Evolutionary conservation across 2,329 filamentous ascomycete species (phyloP), one percentile per base, ranked within the genome.

Genomic region (Talaromyces albobiverticillius): DNA sequence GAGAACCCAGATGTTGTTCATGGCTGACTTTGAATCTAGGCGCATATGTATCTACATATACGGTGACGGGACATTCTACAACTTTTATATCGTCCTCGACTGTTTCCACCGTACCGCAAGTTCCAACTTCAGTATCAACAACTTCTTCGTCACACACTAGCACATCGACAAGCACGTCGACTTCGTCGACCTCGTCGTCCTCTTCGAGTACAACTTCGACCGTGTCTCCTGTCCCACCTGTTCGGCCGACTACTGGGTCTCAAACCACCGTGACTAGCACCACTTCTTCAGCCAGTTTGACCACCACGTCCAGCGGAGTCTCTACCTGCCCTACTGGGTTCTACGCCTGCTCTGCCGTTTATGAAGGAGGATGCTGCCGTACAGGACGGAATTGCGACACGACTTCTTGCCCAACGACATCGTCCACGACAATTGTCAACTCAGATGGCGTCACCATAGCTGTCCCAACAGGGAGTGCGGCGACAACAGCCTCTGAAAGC

Each of bases 301-400:
- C 53, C 14, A 25, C 40, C 14, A 20, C 41, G 25, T 53, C 64
- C 40, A 58, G 63, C 46, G 71, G 71, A 29, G 77, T 59, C 31
- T 64, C 69, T 8, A 65, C 80, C 62, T 97, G 93, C 63, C 93
- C 93, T 0, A 92, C 87, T 0, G 92, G 92, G 2, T 97, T 92
- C 77, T 97, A 97, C 71, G 87, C 90, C 48, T 97, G 93, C 71
- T 83, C 86, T 2, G 93, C 93, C 2, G 85, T 85, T 56, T 90
- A 92, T 56, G 76, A 81, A 2, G 90, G 89, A 13, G 90, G 90
- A 18, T 97, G 93, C 75, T 97, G 93, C 73, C 88, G 88, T 54
- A 91, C 90, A 0, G 92, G 90, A 2, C 84, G 92, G 18, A 82
- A 95, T 72, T 97, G 93, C 72, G 83, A 87, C 56, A 87, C 85